Conservation (phyloP, 805 yeast species). For the Metschnikowia hibisci region DNA sequence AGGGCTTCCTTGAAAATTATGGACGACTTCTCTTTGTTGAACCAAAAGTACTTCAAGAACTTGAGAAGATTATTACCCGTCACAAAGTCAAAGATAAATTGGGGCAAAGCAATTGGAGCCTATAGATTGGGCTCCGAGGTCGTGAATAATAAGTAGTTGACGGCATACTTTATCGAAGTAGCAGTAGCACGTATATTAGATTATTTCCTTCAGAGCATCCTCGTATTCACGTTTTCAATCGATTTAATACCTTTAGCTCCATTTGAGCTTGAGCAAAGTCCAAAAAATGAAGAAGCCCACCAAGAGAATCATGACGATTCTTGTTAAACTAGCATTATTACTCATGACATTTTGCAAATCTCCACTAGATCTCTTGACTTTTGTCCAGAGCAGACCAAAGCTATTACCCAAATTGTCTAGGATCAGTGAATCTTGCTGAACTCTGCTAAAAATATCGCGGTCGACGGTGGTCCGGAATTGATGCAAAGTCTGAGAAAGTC, state of each 20-base stretch:
- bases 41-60: slow-evolving; percentile 76
- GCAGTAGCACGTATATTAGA: neutral
- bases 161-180: too few relatives aligned
- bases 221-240: neutral
- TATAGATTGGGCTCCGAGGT: slow-evolving; percentile 84
- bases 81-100: slow-evolving; percentile 84
- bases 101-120: slow-evolving; percentile 93
- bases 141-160: slow-evolving; percentile 29
- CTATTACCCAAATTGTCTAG: slow-evolving; percentile 38
- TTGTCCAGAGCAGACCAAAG: slow-evolving; percentile 34
- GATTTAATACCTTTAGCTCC: neutral
- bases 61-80: slow-evolving; percentile 90
- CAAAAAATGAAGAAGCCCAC: slow-evolving; percentile 33
- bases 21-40: slow-evolving; percentile 62
- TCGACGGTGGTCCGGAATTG: slow-evolving; percentile 42
- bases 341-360: slow-evolving; percentile 39
- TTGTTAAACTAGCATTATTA: slow-evolving; percentile 38
- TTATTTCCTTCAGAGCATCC: neutral
- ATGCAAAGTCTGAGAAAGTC: slow-evolving; percentile 39
- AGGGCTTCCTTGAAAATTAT: slow-evolving; percentile 57
- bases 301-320: slow-evolving; percentile 34
- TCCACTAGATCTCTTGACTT: slow-evolving; percentile 39
- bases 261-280: slow-evolving; percentile 36
- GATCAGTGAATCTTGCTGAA: slow-evolving; percentile 38
- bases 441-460: slow-evolving; percentile 38